Conservation (phyloP, 2,329 filamentous ascomycete species). For the Triangularia verruculosa region DNA sequence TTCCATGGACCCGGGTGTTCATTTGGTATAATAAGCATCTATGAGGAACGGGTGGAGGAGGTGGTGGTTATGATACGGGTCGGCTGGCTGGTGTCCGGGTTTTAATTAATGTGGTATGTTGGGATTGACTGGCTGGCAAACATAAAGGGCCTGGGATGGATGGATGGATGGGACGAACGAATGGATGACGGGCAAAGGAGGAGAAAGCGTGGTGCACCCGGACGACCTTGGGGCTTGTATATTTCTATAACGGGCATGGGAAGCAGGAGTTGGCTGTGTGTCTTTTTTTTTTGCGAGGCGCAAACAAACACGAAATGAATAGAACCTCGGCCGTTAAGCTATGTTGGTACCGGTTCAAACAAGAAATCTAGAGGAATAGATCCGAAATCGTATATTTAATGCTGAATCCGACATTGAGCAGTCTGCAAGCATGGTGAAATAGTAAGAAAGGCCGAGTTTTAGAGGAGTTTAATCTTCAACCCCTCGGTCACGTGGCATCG, state of each 20-base stretch:
- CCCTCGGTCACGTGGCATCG: neutral
- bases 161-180: neutral
- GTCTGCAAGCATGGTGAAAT: too few species aligned
- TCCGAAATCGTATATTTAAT: neutral
- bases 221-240: neutral
- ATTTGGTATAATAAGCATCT: neutral
- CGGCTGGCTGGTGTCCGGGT: slow-evolving; percentile 1
- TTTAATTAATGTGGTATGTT: slow-evolving; percentile 10
- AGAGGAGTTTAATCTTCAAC: neutral
- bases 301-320: neutral
- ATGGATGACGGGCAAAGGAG: neutral
- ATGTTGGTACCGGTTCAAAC: neutral
- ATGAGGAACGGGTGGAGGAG: neutral
- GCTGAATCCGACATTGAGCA: too few species aligned
- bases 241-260: neutral
- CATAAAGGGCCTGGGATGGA: neutral
- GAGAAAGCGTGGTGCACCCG: neutral
- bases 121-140: neutral
- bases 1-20: neutral
- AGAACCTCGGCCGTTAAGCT: neutral
- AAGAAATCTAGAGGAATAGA: neutral
- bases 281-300: neutral
- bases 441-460: neutral
- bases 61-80: neutral
- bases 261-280: neutral